Evolutionary conservation across 345 rosid genomes (phyloP).

Genomic region (Luvunga scandens): DNA sequence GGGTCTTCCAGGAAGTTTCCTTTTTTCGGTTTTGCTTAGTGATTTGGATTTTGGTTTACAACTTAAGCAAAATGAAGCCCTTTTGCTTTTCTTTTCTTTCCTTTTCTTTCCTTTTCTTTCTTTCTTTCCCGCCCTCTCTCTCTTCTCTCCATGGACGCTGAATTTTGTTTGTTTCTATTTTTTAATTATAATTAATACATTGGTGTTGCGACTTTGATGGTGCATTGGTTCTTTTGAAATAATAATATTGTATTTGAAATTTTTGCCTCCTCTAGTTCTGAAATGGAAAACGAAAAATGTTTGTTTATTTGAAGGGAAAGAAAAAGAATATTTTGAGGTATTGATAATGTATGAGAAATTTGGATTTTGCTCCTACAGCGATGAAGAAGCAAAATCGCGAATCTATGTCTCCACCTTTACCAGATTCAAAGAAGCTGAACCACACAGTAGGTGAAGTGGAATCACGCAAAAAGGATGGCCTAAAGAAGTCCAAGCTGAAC

Average conservation of each 20-base stretch:
- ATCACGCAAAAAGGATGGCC: constrained; percentile 36
- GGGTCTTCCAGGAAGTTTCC: constrained; percentile 55
- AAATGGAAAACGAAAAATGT: constrained; percentile 22
- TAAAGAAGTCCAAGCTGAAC: constrained; percentile 44
- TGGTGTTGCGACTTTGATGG: constrained; percentile 26
- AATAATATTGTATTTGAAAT: constrained; percentile 7
- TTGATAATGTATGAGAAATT: constrained; percentile 16
- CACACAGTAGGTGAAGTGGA: constrained; percentile 32
- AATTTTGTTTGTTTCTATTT: constrained; percentile 35
- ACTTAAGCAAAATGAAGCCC: constrained; percentile 46
- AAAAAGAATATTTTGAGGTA: constrained; percentile 4
- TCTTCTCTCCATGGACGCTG: constrained; percentile 38
- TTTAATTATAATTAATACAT: constrained; percentile 20
- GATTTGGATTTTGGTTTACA: constrained; percentile 44
- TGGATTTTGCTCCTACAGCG: constrained; percentile 49
- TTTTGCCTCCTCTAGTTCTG: constrained; percentile 6
- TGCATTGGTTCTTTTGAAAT: constrained; percentile 27
- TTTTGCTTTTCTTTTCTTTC: constrained; percentile 44
- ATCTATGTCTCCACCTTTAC: constrained; percentile 49
- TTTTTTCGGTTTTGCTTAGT: constrained; percentile 23
- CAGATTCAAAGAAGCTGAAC: constrained; percentile 54
- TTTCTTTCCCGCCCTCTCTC: no score
- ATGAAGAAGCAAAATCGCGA: constrained; percentile 74
- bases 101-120: constrained; percentile 49
- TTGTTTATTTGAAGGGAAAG: neutral